phyloP scores from a whole-genome alignment of 139 green algal species.

The Astrephomene gubernaculifera region DNA sequence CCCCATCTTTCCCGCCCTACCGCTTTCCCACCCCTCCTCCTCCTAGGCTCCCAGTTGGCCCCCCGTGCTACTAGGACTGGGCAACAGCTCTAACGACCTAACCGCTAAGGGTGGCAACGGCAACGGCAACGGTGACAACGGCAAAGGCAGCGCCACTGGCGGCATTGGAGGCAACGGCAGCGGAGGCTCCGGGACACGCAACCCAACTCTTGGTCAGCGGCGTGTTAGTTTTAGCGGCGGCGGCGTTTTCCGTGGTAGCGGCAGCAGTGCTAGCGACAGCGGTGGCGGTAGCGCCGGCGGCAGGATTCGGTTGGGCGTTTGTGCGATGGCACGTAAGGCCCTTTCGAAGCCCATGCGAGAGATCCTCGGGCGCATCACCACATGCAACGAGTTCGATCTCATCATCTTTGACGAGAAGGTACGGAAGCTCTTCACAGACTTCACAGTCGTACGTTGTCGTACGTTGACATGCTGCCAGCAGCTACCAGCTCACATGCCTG shows the following conservation, averaged over 20 bases:
- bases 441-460: too few species aligned
- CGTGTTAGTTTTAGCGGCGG: too few species aligned
- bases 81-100: not conserved
- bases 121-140: not conserved
- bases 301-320: constrained; percentile 57
- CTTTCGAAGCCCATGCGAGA: constrained; percentile 89
- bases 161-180: not conserved
- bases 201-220: too few species aligned
- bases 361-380: constrained; percentile 85
- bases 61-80: not conserved
- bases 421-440: too few species aligned
- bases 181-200: too few species aligned
- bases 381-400: constrained; percentile 92
- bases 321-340: constrained; percentile 94
- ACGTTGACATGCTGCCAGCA: too few species aligned
- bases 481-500: not conserved
- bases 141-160: not conserved
- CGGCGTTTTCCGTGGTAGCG: too few species aligned
- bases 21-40: not conserved
- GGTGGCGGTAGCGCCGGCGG: not conserved
- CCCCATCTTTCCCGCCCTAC: not conserved
- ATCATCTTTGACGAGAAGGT: constrained; percentile 80
- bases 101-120: not conserved
- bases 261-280: not conserved
- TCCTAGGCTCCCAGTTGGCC: constrained; percentile 8